Evolutionary conservation across 352 stramenopile genomes (phyloP), one percentile per base, ranked within the genome.

Genomic region (Saprolegnia diclina): DNA sequence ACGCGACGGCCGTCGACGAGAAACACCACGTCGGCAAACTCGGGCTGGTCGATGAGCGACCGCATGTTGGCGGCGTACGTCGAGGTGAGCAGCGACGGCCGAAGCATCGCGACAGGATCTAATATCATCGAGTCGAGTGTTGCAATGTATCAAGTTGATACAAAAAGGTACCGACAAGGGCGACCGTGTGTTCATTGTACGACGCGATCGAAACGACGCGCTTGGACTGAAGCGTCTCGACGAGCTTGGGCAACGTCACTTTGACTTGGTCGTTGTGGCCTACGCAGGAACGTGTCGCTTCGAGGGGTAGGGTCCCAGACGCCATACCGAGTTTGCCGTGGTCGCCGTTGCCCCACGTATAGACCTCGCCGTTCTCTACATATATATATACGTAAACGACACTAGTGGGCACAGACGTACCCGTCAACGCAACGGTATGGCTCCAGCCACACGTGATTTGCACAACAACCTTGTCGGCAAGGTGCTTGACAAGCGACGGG

Each of bases 151-250:
- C n/a, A 35, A 35, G 29, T 2, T 5, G 29, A 35, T 5, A 76
- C 44, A 79, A 40, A 35, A 48, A 75, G 9, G 80, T 76, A 68
- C 87, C 81, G 14, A 89, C 90, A 1, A 98, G 79, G 29, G 92
- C 94, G 4, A 97, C 91, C 5, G 95, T 98, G 77, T 98, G 95
- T 65, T 98, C 95, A 69, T 98, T 98, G 82, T 98, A 98, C n/a
- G 92, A 98, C 24, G 95, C 94, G 10, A 98, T 88, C 35, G 88
- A 85, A n/a, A 98, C 87, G n/a, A 98, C 94, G 19, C 88, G 90
- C 73, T 98, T 97, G 40, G 84, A 77, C 29, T 95, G 82, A 0
- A 98, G 77, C 24, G 92, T 87, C 42, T 98, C 91, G 21, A 98
- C 91, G 13, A 91, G 56, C 67, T 97, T 94, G 5, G 95, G 95